Percentiles rank a stretch among this genome's conserved stretches.
Evolutionary conservation across 2,329 filamentous ascomycete species (phyloP).

Genomic region (Cytospora leucostoma): DNA sequence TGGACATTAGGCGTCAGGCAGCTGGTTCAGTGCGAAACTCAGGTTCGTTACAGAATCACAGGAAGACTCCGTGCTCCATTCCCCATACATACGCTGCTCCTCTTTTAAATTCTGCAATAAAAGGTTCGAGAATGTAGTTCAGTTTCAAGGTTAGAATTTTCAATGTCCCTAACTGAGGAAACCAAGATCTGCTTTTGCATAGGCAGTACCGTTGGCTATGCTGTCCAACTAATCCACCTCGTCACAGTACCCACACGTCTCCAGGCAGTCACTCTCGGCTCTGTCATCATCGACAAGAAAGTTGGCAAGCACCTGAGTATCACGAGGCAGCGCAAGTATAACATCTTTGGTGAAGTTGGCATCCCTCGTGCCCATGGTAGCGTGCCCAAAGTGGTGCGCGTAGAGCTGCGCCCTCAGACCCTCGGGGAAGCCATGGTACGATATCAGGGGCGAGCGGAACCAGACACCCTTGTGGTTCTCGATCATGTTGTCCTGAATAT

Average conservation of each 20-base stretch:
- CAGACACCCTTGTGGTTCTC: conserved; percentile 41
- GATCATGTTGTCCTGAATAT: conserved; percentile 30
- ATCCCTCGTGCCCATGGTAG: neutral
- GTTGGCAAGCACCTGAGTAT: neutral
- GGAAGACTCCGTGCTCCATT: too few relatives aligned
- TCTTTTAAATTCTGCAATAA: too few relatives aligned
- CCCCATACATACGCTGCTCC: too few relatives aligned
- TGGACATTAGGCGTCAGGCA: too few relatives aligned
- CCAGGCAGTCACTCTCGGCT: neutral
- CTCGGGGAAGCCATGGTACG: conserved; percentile 37
- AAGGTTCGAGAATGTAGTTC: too few relatives aligned
- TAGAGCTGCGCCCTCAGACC: neutral
- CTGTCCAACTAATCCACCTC: neutral
- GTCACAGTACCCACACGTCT: neutral
- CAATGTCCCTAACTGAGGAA: neutral
- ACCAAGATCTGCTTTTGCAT: neutral
- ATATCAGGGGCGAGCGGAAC: conserved; percentile 37
- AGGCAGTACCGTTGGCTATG: neutral
- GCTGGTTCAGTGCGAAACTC: too few relatives aligned
- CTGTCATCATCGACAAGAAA: neutral
- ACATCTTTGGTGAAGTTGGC: neutral
- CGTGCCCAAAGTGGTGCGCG: neutral
- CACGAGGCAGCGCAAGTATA: neutral
- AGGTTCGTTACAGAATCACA: too few relatives aligned
- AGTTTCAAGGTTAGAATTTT: neutral